Percentiles rank a stretch among this genome's conserved stretches.
Conservation (phyloP, 257 asterid species). For the Solanum sitiens region DNA sequence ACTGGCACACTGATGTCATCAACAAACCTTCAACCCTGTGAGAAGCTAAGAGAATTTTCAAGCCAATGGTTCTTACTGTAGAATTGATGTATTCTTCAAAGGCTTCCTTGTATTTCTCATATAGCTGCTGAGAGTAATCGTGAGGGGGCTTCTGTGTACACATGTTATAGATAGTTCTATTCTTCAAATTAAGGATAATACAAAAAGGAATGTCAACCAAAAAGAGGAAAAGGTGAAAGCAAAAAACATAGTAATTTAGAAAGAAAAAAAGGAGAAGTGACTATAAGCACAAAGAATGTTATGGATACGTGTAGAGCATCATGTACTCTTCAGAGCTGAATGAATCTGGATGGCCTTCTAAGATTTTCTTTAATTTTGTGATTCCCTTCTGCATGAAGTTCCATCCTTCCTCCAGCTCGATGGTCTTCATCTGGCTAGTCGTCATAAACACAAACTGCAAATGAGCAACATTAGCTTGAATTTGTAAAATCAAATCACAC, state of each 20-base stretch:
- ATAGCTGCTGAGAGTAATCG: constrained; percentile 33
- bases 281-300: not conserved
- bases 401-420: constrained; percentile 43
- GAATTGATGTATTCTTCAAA: constrained; percentile 25
- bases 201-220: not conserved
- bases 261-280: not conserved
- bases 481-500: not conserved
- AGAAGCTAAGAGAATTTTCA: not conserved
- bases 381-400: constrained; percentile 29
- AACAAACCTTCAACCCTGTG: not conserved
- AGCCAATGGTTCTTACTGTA: constrained; percentile 14
- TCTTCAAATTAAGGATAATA: constrained; percentile 14
- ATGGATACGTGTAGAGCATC: constrained; percentile 44
- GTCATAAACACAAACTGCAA: constrained; percentile 2
- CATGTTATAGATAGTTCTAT: constrained; percentile 32
- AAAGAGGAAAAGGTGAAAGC: not conserved
- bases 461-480: not conserved
- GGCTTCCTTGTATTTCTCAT: constrained; percentile 30
- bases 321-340: constrained; percentile 42
- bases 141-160: constrained; percentile 30
- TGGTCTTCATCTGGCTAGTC: constrained; percentile 7
- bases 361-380: constrained; percentile 26
- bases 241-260: not conserved
- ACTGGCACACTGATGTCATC: not conserved
- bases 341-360: constrained; percentile 21